Percentiles rank a stretch among this genome's conserved stretches.
Conservation (phyloP, 805 yeast species). For the Lachancea fermentati region DNA sequence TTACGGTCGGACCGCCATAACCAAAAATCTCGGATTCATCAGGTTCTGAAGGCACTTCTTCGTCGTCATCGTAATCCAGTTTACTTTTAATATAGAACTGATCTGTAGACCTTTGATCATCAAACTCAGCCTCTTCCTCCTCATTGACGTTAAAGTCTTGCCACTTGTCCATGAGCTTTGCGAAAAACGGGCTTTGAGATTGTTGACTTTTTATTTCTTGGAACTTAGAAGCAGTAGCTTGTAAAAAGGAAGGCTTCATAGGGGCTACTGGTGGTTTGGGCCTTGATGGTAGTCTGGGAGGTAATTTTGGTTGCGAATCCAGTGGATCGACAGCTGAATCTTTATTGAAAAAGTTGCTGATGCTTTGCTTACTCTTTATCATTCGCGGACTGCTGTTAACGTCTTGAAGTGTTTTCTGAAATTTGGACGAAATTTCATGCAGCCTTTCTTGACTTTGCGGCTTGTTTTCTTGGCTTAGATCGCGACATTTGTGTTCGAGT, state of each 20-base stretch:
- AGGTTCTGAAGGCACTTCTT: constrained; percentile 18
- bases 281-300: constrained; percentile 1
- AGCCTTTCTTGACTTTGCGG: constrained; percentile 2
- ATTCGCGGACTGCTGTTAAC: constrained; percentile 21
- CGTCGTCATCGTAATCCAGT: constrained; percentile 26
- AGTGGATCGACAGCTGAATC: neutral
- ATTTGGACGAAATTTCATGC: constrained; percentile 6
- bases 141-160: constrained; percentile 31
- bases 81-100: constrained; percentile 24
- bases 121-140: constrained; percentile 28
- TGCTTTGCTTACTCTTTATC: constrained; percentile 19
- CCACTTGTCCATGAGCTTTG: constrained; percentile 21
- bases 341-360: constrained; percentile 20
- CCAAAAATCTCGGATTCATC: constrained; percentile 15
- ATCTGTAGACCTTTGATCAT: constrained; percentile 16
- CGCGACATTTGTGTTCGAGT: constrained; percentile 27
- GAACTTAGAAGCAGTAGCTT: constrained; percentile 1
- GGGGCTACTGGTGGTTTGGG: neutral
- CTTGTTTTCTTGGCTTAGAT: neutral
- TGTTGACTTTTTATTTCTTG: constrained; percentile 1
- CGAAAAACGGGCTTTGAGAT: constrained; percentile 4
- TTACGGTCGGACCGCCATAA: constrained; percentile 18
- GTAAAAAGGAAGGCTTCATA: constrained; percentile 1
- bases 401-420: constrained; percentile 17
- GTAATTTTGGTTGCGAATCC: constrained; percentile 1